A percentile compares a stretch with the other conserved stretches of the same genome.
phyloP scores from a whole-genome alignment of 257 asterid genomes.

The Solanum okadae region DNA sequence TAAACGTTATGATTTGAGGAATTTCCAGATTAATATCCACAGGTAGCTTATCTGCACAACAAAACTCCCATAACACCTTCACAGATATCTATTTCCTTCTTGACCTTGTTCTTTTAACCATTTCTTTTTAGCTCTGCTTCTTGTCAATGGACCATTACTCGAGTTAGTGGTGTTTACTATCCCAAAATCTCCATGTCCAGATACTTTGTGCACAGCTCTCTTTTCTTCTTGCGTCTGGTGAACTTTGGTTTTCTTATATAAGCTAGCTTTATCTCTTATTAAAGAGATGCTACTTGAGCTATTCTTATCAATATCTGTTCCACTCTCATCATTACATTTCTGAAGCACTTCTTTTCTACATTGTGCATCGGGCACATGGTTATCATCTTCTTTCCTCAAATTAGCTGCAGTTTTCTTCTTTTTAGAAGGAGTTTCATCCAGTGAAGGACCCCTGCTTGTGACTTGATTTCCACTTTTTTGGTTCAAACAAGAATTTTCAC shows the following conservation, averaged over 20 bases:
- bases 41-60: neutral
- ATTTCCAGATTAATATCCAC: neutral
- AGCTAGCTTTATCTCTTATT: constrained; percentile 32
- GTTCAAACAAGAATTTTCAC: constrained; percentile 2
- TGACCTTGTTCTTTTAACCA: neutral
- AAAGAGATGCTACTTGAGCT: constrained; percentile 10
- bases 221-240: neutral
- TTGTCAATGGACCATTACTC: neutral
- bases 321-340: neutral
- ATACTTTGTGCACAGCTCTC: neutral
- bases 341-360: neutral
- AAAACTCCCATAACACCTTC: neutral
- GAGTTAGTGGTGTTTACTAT: neutral
- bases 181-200: neutral
- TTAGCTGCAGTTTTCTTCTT: neutral
- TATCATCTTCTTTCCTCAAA: neutral
- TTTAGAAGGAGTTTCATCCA: neutral
- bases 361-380: neutral
- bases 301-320: neutral
- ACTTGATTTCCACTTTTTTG: neutral
- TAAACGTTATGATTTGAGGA: neutral
- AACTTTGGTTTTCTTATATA: neutral
- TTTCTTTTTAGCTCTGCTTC: neutral
- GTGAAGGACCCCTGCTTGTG: neutral
- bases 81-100: neutral